Evolutionary conservation across 306 rosid genomes (phyloP), one percentile per base, ranked within the genome.

Genomic region (Inga leiocalycina): DNA sequence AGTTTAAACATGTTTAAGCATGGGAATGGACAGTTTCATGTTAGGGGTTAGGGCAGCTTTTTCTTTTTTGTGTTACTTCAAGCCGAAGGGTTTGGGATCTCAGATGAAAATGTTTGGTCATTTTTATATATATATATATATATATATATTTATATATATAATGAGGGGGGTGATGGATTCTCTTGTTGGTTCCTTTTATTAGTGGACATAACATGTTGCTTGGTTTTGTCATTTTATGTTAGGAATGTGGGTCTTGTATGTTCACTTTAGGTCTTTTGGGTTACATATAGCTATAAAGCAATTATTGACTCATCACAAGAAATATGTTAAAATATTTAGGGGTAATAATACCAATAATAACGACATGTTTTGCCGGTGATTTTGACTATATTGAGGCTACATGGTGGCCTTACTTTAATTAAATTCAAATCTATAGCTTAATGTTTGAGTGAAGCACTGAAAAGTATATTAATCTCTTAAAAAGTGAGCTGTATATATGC

Each of bases 141-240:
- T 61, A 11, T 89, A 41, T 81, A 83, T 61, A 11, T 89, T 32
- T 81, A 83, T 19, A 62, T 89, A 51, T 81, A 83, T 82, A 82
- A 69, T 81, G 82, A 83, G 83, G 51, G 46, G 46, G 32, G 24
- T 39, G 43, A 16, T 16, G 78, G 83, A 80, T 85, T 91, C 88
- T 83, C 78, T 48, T 85, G 75, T 86, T 82, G 81, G 88, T 79
- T 86, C 80, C 76, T 79, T 71, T 83, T 81, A 84, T 83, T 81
- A 84, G 87, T 84, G 88, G 94, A 86, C 91, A 92, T 75, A 86
- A 85, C 98, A 92, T 86, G 98, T 92, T 91, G 87, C 95, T 88
- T 88, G 56, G 86, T 85, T 88, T 95, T 92, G 97, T 95, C 98
- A 32, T 85, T 83, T 83, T 90, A 66, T 83, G 89, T 92, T 82